Percentiles rank a stretch among this genome's conserved stretches.
phyloP scores from a whole-genome alignment of 257 asterid genomes.

The Solanum habrochaites region DNA sequence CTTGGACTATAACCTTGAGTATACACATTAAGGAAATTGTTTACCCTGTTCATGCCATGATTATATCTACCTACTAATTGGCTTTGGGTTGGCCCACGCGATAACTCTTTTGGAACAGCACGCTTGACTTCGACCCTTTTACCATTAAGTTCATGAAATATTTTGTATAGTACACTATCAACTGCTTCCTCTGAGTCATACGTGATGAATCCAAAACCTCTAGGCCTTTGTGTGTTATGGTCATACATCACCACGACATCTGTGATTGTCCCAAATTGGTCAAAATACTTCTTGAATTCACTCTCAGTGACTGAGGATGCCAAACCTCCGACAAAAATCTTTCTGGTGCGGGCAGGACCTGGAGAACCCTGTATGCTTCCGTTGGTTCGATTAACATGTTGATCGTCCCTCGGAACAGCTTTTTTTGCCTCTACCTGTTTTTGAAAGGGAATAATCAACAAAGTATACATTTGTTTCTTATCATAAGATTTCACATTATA shows the following conservation, averaged over 20 bases:
- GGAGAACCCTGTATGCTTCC: constrained; percentile 63
- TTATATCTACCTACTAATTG: constrained; percentile 30
- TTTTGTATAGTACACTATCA: constrained; percentile 54
- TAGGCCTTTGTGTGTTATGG: constrained; percentile 87
- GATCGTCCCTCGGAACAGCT: constrained; percentile 88
- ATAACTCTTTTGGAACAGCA: constrained; percentile 73
- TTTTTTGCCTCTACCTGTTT: constrained; percentile 85
- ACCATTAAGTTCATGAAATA: constrained; percentile 74
- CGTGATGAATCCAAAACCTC: constrained; percentile 90
- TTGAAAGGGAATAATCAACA: background rate
- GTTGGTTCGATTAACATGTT: constrained; percentile 22
- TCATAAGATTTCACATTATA: background rate
- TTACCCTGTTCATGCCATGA: constrained; percentile 41
- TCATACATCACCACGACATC: constrained; percentile 95
- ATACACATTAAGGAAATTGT: constrained; percentile 34
- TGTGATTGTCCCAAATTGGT: constrained; percentile 63
- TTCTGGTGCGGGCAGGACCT: constrained; percentile 61
- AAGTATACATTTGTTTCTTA: background rate
- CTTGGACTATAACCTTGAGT: constrained; percentile 38
- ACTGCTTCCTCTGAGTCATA: constrained; percentile 80
- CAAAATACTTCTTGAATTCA: constrained; percentile 77
- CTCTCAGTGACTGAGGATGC: constrained; percentile 75
- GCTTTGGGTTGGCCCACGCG: constrained; percentile 57
- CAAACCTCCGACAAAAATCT: constrained; percentile 84
- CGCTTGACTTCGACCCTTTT: constrained; percentile 86